Conservation (phyloP, 352 stramenopile genomes). For the Phytophthora pistaciae region DNA sequence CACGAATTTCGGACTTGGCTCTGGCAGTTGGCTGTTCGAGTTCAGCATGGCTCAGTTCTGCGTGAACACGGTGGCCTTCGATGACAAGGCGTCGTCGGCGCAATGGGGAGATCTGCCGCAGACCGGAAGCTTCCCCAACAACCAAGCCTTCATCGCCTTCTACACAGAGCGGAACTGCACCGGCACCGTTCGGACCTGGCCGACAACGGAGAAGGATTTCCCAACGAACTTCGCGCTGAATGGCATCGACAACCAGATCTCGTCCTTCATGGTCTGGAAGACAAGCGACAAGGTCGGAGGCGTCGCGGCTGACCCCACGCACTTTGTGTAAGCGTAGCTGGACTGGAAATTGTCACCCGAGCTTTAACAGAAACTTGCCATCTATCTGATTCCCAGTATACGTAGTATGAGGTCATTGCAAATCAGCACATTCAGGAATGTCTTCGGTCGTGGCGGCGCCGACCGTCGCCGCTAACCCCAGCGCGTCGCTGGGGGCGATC, state of each 20-base stretch:
- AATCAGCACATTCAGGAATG: background rate
- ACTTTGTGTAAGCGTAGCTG: background rate
- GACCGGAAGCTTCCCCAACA: slow-evolving; percentile 12
- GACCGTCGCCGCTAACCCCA: background rate
- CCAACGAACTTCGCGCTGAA: slow-evolving; percentile 14
- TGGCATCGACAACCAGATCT: slow-evolving; percentile 17
- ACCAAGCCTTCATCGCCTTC: slow-evolving; percentile 13
- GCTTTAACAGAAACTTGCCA: background rate
- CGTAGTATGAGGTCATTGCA: too few species aligned
- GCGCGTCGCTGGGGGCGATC: slow-evolving; percentile 40
- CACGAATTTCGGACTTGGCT: slow-evolving; percentile 8
- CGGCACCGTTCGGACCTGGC: slow-evolving; percentile 3
- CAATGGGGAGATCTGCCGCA: slow-evolving; percentile 7
- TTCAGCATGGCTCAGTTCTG: slow-evolving; percentile 8
- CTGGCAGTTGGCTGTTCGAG: slow-evolving; percentile 11
- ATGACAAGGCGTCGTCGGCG: slow-evolving; percentile 15
- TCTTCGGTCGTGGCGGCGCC: background rate
- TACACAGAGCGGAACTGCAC: slow-evolving; percentile 12
- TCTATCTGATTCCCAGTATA: background rate
- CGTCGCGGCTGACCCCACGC: background rate
- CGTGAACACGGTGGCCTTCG: slow-evolving; percentile 1
- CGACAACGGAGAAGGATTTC: slow-evolving; percentile 13
- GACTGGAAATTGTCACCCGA: too few species aligned
- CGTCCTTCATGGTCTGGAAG: slow-evolving; percentile 14
- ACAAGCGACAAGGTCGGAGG: slow-evolving; percentile 4